Base-by-base conservation (phyloP, 306 rosid genomes). In the Senna siamea region DNA sequence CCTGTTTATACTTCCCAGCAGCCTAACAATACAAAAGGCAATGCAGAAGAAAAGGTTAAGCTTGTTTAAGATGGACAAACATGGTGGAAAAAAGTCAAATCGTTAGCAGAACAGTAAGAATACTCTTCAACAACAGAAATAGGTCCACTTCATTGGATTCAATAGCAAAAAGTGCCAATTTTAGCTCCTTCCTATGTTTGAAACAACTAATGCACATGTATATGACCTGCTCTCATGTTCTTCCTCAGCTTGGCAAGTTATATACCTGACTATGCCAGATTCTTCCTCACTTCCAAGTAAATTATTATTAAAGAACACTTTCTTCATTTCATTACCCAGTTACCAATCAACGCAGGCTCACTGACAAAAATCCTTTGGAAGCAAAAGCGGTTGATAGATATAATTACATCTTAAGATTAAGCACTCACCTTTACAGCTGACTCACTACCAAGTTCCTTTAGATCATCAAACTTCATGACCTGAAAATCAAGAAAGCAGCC, bases 391-490 rank as follows among this genome's bases (percentile, higher is more conserved):
- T 65, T 65, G 14, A 60, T 9, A 61, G 15, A 17, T 61, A 40
- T 48, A 69, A 30, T 66, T 9, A 53, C 14, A 78, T 47, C 58
- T 51, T 37, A 53, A 74, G 56, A 70, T 30, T 15, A 55, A 37
- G 59, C 35, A 35, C 67, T 70, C 81, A 94, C 98, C 98, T 94
- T 94, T 23, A 91, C 98, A 80, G 99, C 96, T 20, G 86, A 3
- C 87, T 94, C 99, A 15, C 26, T 85, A 10, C 98, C 99, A 30
- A 72, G 99, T 72, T 94, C 99, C 85, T 94, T 94, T 74, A 94
- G 93, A 83, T 94, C 98, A 0, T 94, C 98, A 78, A 92, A 94
- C 81, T 94, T 94, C 98, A 94, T 92, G 32, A 92, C 97, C 99
- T 94, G 79, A 48, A 81, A 82, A 83, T 55, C 65, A 41, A 53